These are phyloP conservation scores for Aquanectria penicillioides DNA, from an alignment of 2,329 filamentous ascomycete genomes.

Conservation along the genomic window DNA sequence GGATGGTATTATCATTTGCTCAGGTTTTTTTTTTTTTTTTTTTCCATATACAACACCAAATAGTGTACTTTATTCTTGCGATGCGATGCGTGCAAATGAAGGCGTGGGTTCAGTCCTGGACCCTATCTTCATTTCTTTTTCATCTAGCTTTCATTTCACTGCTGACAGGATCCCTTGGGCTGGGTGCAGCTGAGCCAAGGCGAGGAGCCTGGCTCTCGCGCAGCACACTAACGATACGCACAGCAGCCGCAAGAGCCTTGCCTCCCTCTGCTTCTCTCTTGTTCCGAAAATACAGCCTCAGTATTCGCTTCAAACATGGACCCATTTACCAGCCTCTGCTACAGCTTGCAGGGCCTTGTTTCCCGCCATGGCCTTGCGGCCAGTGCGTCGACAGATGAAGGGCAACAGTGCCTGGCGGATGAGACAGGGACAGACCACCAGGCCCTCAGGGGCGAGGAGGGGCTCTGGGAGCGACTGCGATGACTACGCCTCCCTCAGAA, in stretches of 20 bases:
- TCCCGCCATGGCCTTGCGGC: not conserved
- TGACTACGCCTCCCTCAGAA: conserved; percentile 9
- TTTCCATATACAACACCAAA: too few relatives aligned
- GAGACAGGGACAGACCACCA: not conserved
- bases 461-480: not conserved
- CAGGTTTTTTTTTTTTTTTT: conserved; percentile 7
- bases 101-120: not conserved
- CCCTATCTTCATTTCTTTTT: conserved; percentile 9
- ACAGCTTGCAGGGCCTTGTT: not conserved
- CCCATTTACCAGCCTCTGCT: not conserved
- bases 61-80: too few relatives aligned
- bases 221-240: not conserved
- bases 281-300: too few relatives aligned
- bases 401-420: not conserved
- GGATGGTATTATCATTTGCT: conserved; percentile 1
- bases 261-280: not conserved
- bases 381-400: conserved; percentile 1
- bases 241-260: not conserved
- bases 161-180: conserved; percentile 5
- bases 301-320: too few relatives aligned
- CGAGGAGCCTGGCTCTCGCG: not conserved
- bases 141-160: conserved; percentile 7
- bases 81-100: not conserved
- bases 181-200: conserved; percentile 9
- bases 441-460: not conserved